Conservation (phyloP, 345 rosid species). For the Lumnitzera littorea region DNA sequence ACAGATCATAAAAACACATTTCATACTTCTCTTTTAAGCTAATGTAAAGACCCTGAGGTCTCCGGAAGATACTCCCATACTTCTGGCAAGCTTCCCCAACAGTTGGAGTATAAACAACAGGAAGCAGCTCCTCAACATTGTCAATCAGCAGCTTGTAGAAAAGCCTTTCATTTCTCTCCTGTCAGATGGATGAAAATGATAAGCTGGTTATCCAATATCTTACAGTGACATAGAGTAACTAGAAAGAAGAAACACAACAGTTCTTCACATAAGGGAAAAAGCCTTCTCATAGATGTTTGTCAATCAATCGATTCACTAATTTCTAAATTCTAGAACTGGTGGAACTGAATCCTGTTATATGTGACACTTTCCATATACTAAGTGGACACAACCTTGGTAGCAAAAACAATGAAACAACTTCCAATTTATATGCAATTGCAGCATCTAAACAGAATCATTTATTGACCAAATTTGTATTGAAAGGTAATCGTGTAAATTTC, state of each 20-base stretch:
- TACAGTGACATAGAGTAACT: no score
- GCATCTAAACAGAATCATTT: no score
- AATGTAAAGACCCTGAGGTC: slow-evolving; percentile 93
- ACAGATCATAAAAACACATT: not conserved
- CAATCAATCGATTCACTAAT: no score
- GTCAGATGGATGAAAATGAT: slow-evolving; percentile 12
- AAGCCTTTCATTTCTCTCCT: slow-evolving; percentile 84
- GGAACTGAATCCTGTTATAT: no score
- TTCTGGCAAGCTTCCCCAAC: slow-evolving; percentile 98
- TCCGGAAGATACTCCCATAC: slow-evolving; percentile 84
- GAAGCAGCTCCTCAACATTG: slow-evolving; percentile 88
- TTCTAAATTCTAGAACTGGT: no score
- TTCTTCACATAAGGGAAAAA: no score
- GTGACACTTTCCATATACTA: no score
- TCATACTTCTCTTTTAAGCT: slow-evolving; percentile 84
- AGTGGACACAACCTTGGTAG: not conserved
- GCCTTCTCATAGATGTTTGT: no score
- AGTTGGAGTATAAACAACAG: slow-evolving; percentile 87
- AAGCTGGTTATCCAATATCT: not conserved
- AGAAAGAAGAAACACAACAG: no score
- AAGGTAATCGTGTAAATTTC: no score
- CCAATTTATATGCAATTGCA: no score
- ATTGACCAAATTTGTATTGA: no score
- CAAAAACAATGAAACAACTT: not conserved
- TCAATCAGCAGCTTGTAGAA: slow-evolving; percentile 85